phyloP scores from a whole-genome alignment of 371 early-diverging fungal species.

The Gilbertella persicaria region DNA sequence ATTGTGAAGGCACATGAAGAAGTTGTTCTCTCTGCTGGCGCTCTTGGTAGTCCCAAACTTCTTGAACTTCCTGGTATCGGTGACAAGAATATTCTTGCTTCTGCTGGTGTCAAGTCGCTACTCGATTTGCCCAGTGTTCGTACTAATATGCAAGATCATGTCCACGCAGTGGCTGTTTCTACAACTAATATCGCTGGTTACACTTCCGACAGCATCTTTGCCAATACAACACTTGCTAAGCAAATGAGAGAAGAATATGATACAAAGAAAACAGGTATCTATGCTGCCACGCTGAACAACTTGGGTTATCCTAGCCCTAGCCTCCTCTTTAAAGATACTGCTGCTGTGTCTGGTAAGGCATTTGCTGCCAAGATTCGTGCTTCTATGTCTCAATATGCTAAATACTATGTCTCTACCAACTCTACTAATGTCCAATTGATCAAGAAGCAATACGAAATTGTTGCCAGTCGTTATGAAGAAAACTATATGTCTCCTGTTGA shows the following conservation, averaged over 20 bases:
- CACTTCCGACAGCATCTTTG: slow-evolving; percentile 16
- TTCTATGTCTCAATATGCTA: slow-evolving; percentile 2
- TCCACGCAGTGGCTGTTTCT: slow-evolving; percentile 18
- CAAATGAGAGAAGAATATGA: slow-evolving; percentile 6
- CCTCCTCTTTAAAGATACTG: slow-evolving; percentile 9
- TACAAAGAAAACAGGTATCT: slow-evolving; percentile 13
- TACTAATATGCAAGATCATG: slow-evolving; percentile 37
- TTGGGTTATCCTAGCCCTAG: slow-evolving; percentile 12
- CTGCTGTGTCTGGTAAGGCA: slow-evolving; percentile 8
- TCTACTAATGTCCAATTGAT: slow-evolving; percentile 2
- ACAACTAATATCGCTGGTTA: slow-evolving; percentile 14
- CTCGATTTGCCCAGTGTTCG: slow-evolving; percentile 38
- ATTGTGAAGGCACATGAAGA: slow-evolving; percentile 16
- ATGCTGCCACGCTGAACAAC: slow-evolving; percentile 17
- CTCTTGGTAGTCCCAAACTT: slow-evolving; percentile 21
- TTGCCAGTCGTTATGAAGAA: slow-evolving; percentile 17
- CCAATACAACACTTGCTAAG: slow-evolving; percentile 5
- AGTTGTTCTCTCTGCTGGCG: slow-evolving; percentile 25
- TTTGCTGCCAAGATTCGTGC: slow-evolving; percentile 11
- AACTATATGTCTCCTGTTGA: slow-evolving; percentile 19
- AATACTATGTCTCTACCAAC: slow-evolving; percentile 14
- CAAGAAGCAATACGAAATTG: slow-evolving; percentile 16
- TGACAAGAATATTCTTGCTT: slow-evolving; percentile 4
- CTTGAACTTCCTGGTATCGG: slow-evolving; percentile 25
- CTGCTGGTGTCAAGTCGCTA: slow-evolving; percentile 10